These are phyloP conservation scores for Didymella lethalis DNA, from an alignment of 2,329 filamentous ascomycete species.

Conservation along the genomic window DNA sequence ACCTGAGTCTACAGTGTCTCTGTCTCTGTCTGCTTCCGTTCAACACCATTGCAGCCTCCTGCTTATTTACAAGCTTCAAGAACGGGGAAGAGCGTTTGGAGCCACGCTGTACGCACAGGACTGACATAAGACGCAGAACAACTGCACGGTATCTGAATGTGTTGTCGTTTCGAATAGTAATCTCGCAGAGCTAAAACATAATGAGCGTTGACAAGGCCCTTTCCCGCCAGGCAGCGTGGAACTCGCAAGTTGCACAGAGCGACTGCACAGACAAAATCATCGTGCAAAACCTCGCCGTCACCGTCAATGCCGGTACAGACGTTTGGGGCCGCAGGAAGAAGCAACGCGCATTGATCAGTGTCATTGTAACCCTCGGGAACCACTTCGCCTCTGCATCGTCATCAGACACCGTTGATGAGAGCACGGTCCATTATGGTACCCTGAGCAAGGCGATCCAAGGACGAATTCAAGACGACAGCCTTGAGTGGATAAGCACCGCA, in stretches of 20 bases:
- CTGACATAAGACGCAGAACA: not conserved
- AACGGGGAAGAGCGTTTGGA: not conserved
- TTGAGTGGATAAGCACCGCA: conserved; percentile 36
- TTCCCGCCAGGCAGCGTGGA: conserved; percentile 31
- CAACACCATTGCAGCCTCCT: not conserved
- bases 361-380: conserved; percentile 63
- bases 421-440: conserved; percentile 78
- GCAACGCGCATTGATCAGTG: conserved; percentile 70
- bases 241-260: conserved; percentile 31
- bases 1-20: not conserved
- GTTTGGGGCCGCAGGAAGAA: conserved; percentile 71
- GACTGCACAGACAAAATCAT: conserved; percentile 58
- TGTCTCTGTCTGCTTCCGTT: not conserved
- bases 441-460: conserved; percentile 71
- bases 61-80: not conserved
- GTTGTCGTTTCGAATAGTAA: not conserved
- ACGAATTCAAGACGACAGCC: conserved; percentile 49
- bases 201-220: conserved; percentile 22
- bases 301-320: conserved; percentile 66
- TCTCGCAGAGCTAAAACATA: not conserved
- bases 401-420: conserved; percentile 68
- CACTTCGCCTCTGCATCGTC: conserved; percentile 66
- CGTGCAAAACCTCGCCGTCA: conserved; percentile 68
- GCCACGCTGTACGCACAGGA: not conserved
- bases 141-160: not conserved